phyloP scores from a whole-genome alignment of 108 stramenopile genomes.

The Nitzschia sp. region DNA sequence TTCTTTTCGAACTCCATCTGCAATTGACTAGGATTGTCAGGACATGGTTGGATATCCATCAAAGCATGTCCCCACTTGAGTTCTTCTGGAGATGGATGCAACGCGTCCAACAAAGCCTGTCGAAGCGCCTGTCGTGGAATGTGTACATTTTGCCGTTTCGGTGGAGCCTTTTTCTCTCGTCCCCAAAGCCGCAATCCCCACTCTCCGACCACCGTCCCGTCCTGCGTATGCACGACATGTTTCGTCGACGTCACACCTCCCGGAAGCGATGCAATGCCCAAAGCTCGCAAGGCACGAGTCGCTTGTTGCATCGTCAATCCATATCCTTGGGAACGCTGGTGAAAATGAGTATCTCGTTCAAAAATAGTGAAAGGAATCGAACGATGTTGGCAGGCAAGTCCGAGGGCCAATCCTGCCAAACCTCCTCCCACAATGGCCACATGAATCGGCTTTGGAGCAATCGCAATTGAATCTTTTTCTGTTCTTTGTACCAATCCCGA shows the following conservation, averaged over 20 bases:
- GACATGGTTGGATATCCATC: constrained; percentile 19
- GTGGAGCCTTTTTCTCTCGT: constrained; percentile 23
- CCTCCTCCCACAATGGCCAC: constrained; percentile 85
- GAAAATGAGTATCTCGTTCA: constrained; percentile 75
- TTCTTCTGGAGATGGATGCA: constrained; percentile 18
- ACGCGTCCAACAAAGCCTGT: constrained; percentile 51
- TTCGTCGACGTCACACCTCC: constrained; percentile 58
- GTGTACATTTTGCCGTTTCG: constrained; percentile 82
- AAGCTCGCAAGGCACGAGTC: constrained; percentile 55
- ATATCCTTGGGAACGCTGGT: constrained; percentile 44
- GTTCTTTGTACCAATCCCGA: constrained; percentile 35
- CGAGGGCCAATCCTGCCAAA: constrained; percentile 79
- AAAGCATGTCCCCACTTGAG: constrained; percentile 60
- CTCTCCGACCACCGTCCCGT: constrained; percentile 76
- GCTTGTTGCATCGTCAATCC: constrained; percentile 92
- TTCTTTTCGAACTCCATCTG: constrained; percentile 6
- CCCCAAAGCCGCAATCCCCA: constrained; percentile 86
- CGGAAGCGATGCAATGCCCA: constrained; percentile 48
- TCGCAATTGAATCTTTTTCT: neutral
- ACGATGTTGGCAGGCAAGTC: constrained; percentile 77
- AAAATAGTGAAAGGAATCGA: constrained; percentile 63
- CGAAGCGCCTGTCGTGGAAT: constrained; percentile 76
- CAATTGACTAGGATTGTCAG: neutral
- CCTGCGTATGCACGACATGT: constrained; percentile 74
- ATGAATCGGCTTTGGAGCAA: neutral